Conservation (phyloP, 371 early-diverging fungal genomes). For the Apophysomyces trapeziformis region DNA sequence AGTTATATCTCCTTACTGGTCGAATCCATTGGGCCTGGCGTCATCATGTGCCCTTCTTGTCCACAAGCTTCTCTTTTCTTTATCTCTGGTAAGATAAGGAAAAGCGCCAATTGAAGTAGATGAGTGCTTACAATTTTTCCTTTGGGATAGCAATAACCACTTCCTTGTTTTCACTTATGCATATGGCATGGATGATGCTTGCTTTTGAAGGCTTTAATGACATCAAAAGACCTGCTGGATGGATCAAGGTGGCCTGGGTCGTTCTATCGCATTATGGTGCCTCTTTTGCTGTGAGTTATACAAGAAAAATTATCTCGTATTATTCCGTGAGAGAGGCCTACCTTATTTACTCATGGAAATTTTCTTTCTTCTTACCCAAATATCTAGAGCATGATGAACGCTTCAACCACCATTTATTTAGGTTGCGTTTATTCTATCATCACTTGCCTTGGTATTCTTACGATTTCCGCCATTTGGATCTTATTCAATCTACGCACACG, state of each 20-base stretch:
- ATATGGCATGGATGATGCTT: slow-evolving; percentile 75
- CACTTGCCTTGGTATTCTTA: slow-evolving; percentile 46
- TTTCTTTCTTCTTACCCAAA: too few relatives aligned
- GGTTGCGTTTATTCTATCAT: slow-evolving; percentile 60
- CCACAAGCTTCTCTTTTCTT: slow-evolving; percentile 65
- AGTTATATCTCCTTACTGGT: slow-evolving; percentile 68
- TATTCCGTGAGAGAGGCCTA: too few relatives aligned
- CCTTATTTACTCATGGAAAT: too few relatives aligned
- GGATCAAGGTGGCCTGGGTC: slow-evolving; percentile 50
- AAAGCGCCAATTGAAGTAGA: background rate
- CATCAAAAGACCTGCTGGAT: slow-evolving; percentile 31
- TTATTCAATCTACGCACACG: slow-evolving; percentile 34
- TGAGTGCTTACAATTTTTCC: background rate
- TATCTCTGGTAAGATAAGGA: slow-evolving; percentile 52
- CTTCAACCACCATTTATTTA: slow-evolving; percentile 36
- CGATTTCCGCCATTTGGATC: slow-evolving; percentile 40
- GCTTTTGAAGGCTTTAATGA: slow-evolving; percentile 68
- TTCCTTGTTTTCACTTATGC: slow-evolving; percentile 69
- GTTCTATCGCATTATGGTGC: slow-evolving; percentile 64
- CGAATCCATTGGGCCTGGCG: slow-evolving; percentile 71
- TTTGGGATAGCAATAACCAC: slow-evolving; percentile 62
- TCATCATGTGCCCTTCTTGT: slow-evolving; percentile 70
- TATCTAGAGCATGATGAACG: slow-evolving; percentile 53
- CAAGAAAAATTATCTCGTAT: too few relatives aligned
- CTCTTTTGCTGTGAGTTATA: slow-evolving; percentile 53